These are phyloP conservation scores for Alternaria sp. DNA, from an alignment of 2,329 filamentous ascomycete genomes.

Conservation along the genomic window DNA sequence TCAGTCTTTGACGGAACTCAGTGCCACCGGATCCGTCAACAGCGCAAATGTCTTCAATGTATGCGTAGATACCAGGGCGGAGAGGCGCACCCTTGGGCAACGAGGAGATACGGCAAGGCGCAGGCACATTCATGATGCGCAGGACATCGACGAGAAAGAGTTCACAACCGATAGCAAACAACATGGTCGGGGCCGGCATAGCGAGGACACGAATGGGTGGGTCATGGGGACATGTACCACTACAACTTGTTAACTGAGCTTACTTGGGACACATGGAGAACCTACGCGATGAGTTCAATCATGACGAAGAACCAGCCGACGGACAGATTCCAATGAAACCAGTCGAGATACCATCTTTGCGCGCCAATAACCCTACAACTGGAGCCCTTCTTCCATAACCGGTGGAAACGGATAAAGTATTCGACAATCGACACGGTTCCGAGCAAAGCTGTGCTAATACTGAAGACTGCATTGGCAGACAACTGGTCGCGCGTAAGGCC, in stretches of 20 bases:
- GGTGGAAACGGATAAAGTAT: conserved; percentile 60
- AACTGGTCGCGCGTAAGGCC: conserved; percentile 57
- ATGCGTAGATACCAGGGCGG: conserved; percentile 62
- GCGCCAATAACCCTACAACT: conserved; percentile 62
- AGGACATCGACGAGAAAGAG: conserved; percentile 61
- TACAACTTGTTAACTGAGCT: conserved; percentile 29
- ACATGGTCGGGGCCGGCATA: conserved; percentile 62
- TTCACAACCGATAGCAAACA: conserved; percentile 62
- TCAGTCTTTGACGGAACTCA: conserved; percentile 61
- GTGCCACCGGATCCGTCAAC: conserved; percentile 64
- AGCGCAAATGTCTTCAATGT: conserved; percentile 64
- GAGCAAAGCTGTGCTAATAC: conserved; percentile 62
- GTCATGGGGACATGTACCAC: conserved; percentile 57
- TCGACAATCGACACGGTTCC: conserved; percentile 64
- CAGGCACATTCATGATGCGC: conserved; percentile 56
- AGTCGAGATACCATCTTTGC: conserved; percentile 59
- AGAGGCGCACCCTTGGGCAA: conserved; percentile 61
- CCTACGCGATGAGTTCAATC: conserved; percentile 63
- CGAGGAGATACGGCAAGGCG: conserved; percentile 62
- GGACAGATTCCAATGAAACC: conserved; percentile 66
- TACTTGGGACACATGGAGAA: conserved; percentile 6
- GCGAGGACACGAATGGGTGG: conserved; percentile 63
- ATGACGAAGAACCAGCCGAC: conserved; percentile 65
- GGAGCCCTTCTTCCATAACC: conserved; percentile 62
- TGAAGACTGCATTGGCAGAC: conserved; percentile 61